A percentile compares a stretch with the other conserved stretches of the same genome.
Evolutionary conservation across 1,139 yeast species (phyloP).

Genomic region (Diutina pseudorugosa): DNA sequence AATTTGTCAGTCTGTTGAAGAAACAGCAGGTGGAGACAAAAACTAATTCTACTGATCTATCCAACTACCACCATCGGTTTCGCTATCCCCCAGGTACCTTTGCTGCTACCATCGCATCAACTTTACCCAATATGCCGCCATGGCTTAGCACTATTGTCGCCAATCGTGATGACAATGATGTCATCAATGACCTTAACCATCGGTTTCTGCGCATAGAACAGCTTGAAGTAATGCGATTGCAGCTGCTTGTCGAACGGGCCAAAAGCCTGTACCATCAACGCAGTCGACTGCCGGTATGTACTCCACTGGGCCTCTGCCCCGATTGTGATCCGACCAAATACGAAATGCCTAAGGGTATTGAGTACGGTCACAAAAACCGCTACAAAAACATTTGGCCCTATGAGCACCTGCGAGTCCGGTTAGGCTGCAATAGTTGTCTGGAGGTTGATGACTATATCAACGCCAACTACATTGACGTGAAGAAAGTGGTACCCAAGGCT

Average conservation of each 20-base stretch:
- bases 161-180: background rate
- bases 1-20: background rate
- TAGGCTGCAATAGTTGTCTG: constrained; percentile 6
- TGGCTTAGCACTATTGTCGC: background rate
- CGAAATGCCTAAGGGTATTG: constrained; percentile 11
- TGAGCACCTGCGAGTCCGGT: constrained; percentile 11
- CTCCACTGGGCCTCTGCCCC: constrained; percentile 33
- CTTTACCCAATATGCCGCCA: background rate
- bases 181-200: background rate
- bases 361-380: constrained; percentile 10
- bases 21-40: background rate
- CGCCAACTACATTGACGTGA: constrained; percentile 10
- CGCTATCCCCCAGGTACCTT: background rate
- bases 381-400: constrained; percentile 12
- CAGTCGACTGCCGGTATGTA: background rate
- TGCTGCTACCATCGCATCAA: background rate
- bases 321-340: constrained; percentile 25
- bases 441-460: constrained; percentile 10
- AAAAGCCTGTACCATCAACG: background rate
- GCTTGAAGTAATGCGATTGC: background rate
- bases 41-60: background rate
- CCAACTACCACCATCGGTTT: background rate
- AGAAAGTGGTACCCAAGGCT: constrained; percentile 4
- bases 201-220: background rate
- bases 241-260: background rate